Conservation (phyloP, 208 protist genomes). For the Strigomonas galati region DNA sequence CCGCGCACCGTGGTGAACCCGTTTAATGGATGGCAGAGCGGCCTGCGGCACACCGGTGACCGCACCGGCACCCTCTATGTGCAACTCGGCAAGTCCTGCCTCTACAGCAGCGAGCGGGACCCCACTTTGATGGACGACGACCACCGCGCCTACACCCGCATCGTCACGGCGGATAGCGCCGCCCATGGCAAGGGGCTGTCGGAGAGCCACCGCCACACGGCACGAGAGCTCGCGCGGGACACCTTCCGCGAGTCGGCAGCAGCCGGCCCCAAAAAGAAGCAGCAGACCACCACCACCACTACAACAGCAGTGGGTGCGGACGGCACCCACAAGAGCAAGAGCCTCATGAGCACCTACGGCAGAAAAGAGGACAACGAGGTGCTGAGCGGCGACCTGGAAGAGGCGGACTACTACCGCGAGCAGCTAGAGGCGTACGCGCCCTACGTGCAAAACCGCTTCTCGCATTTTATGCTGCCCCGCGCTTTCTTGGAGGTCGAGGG, state of each 20-base stretch:
- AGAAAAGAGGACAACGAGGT: constrained; percentile 13
- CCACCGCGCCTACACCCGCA: constrained; percentile 44
- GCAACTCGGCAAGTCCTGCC: constrained; percentile 49
- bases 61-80: constrained; percentile 33
- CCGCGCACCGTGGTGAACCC: constrained; percentile 25
- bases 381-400: not conserved
- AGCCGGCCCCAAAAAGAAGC: not conserved
- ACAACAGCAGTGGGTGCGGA: not conserved
- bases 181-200: not conserved
- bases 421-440: constrained; percentile 34
- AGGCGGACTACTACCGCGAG: constrained; percentile 47
- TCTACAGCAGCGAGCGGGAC: constrained; percentile 57
- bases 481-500: constrained; percentile 64
- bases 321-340: not conserved
- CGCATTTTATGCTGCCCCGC: constrained; percentile 67
- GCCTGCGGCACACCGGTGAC: constrained; percentile 30
- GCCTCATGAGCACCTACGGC: too few species aligned
- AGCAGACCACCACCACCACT: not conserved
- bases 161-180: constrained; percentile 30
- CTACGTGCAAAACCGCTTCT: constrained; percentile 49
- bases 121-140: constrained; percentile 27
- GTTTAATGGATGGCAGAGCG: constrained; percentile 51
- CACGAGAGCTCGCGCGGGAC: not conserved
- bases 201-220: not conserved
- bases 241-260: not conserved